Base-by-base conservation (phyloP, 2,329 filamentous ascomycete genomes). In the Hymenotorrendiella dingleyae region DNA sequence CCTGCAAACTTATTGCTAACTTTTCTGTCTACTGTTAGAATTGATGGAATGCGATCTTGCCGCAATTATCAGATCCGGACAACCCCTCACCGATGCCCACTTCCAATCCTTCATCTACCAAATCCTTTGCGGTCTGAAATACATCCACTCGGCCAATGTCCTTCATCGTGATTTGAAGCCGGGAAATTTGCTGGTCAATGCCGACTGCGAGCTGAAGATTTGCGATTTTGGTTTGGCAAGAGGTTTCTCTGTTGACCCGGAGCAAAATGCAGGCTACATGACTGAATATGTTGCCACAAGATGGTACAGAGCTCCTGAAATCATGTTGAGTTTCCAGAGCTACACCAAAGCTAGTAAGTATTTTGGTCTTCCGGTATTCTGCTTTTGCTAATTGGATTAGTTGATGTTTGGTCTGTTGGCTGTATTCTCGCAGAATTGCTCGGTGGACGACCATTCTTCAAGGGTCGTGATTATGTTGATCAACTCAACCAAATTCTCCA, bases 21-120 rank as follows among this genome's bases (percentile, higher is more conserved):
- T 21, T 40, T 32, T 28, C 17, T 16, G 10, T 40, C 19, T 16
- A 17, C 6, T 26, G 61, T 27, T 62, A 96, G 93, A 98, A 69
- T 76, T 98, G 66, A 98, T 98, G 93, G 93, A 98, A 65, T 97
- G 93, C 70, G 93, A 98, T 69, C 69, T 98, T 64, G 93, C 93
- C 23, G 93, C 93, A 54, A 98, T 98, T 65, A 97, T 98, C 59
- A 83, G 93, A 55, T 97, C 91, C 30, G 93, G 93, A 49, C 93
- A 98, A 66, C 90, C 93, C 36, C 74, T 98, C 63, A 98, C 93
- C 61, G 93, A 98, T 63, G 93, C 93, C 42, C 93, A 98, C 68
- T 98, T 98, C 73, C 93, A 98, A 69, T 97, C 93, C 40, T 98
- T 98, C 71, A 96, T 98, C 70, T 98, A 98, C 73, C 93, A 98